phyloP scores from a whole-genome alignment of 306 rosid species.

The Ceratonia siliqua region DNA sequence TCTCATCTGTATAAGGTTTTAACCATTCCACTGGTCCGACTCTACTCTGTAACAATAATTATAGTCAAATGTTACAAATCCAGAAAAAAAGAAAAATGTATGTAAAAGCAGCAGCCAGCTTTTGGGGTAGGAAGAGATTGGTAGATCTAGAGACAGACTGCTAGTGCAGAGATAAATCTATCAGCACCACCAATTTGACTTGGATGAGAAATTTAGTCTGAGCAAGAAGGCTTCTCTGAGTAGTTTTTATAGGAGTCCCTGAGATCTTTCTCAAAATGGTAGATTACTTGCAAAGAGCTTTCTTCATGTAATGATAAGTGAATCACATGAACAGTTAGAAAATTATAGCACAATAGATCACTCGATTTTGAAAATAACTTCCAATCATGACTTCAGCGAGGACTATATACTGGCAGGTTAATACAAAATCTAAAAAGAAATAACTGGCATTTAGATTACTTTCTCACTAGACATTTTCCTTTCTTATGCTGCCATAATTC shows the following conservation, averaged over 20 bases:
- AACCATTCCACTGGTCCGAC: slow-evolving; percentile 99
- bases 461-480: not conserved
- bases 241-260: not conserved
- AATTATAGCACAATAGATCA: slow-evolving; percentile 18
- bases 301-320: slow-evolving; percentile 4
- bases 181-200: not conserved
- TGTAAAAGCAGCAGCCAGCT: not conserved
- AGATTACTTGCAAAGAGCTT: slow-evolving; percentile 20
- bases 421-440: slow-evolving; percentile 18
- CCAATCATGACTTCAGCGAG: slow-evolving; percentile 11
- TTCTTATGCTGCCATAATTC: slow-evolving; percentile 5
- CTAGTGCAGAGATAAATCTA: not conserved
- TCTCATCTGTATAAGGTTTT: slow-evolving; percentile 96
- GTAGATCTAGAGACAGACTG: not conserved
- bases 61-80: slow-evolving; percentile 28
- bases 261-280: not conserved
- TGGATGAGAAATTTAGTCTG: not conserved
- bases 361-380: not conserved
- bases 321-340: not conserved
- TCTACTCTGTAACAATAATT: slow-evolving; percentile 74
- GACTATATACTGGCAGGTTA: slow-evolving; percentile 4
- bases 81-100: not conserved
- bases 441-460: not conserved
- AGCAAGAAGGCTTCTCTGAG: not conserved
- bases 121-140: slow-evolving; percentile 20